phyloP scores from a whole-genome alignment of 108 stramenopile species.

The Tribonema minus region DNA sequence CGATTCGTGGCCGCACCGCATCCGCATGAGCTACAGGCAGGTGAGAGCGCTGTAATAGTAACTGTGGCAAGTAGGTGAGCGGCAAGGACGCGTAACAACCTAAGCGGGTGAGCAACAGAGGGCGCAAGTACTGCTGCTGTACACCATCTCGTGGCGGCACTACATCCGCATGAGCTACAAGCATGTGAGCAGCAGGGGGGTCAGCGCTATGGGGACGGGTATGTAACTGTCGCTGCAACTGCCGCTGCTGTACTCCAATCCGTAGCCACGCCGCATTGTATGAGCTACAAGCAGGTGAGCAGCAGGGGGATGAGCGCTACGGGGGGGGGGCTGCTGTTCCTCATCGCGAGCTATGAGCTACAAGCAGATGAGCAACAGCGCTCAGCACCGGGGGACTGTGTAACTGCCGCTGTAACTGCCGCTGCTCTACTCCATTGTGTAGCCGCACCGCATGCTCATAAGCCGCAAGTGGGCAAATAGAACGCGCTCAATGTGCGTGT shows the following conservation, averaged over 20 bases:
- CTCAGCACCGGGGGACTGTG: too few species aligned
- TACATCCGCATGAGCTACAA: conserved; percentile 75
- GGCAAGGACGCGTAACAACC: too few species aligned
- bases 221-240: too few species aligned
- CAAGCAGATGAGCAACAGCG: conserved; percentile 10
- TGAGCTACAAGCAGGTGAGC: conserved; percentile 57
- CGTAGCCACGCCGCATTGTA: conserved; percentile 89
- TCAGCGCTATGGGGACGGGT: too few species aligned
- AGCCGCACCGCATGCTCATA: conserved; percentile 91
- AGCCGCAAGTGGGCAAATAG: too few species aligned
- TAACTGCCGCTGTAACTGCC: too few species aligned
- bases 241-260: conserved; percentile 77
- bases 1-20: conserved; percentile 90
- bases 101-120: too few species aligned
- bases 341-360: conserved; percentile 83
- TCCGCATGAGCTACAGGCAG: conserved; percentile 69
- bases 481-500: too few species aligned
- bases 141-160: conserved; percentile 91
- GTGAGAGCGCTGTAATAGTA: too few species aligned
- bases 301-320: too few species aligned
- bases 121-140: conserved; percentile 66
- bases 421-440: conserved; percentile 84
- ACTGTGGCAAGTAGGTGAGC: too few species aligned
- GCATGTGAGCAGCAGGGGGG: conserved; percentile 7
- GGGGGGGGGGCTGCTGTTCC: too few species aligned